phyloP scores from a whole-genome alignment of 139 green algal genomes.

The Gonium pectorale region DNA sequence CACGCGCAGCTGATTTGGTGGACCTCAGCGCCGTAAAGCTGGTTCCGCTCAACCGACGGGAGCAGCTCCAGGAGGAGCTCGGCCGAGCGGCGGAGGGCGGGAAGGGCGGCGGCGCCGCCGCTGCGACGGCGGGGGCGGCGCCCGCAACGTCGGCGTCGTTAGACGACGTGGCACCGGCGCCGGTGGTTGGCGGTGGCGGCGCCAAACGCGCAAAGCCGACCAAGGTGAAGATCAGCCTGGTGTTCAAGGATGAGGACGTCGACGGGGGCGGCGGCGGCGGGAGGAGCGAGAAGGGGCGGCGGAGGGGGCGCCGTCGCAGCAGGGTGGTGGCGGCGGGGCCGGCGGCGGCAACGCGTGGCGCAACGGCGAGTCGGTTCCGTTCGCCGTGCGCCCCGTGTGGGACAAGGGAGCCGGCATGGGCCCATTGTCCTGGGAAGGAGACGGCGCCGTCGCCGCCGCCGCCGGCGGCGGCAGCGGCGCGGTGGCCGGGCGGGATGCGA shows the following conservation, averaged over 20 bases:
- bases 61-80: neutral
- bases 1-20: constrained; percentile 1
- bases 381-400: constrained; percentile 22
- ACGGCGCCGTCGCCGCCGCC: neutral
- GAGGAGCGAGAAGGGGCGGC: neutral
- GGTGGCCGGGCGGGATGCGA: no score
- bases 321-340: no score
- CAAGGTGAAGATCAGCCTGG: no score
- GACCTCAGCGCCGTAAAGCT: constrained; percentile 6
- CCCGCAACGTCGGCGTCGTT: neutral
- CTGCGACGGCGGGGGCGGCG: neutral
- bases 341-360: neutral
- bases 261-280: no score
- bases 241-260: no score
- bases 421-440: no score
- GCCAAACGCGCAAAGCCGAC: no score
- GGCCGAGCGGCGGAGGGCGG: neutral
- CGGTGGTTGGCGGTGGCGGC: neutral
- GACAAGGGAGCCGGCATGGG: no score
- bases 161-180: constrained; percentile 19
- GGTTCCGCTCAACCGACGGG: constrained; percentile 17
- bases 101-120: neutral
- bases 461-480: neutral
- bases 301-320: neutral
- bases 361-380: neutral